Base-by-base conservation (phyloP, 2,329 filamentous ascomycete species). In the Paramyrothecium roridum region DNA sequence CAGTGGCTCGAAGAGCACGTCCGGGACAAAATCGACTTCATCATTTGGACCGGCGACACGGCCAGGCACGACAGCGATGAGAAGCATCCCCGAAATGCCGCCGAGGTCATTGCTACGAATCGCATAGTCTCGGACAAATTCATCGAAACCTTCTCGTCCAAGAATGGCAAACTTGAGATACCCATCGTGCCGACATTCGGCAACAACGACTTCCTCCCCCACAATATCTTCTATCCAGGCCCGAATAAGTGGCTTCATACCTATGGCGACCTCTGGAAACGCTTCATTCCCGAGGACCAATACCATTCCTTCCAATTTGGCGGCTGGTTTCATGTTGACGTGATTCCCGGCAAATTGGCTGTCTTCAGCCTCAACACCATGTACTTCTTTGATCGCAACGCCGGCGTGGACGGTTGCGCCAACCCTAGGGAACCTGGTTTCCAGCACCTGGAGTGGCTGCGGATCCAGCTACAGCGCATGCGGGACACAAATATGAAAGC, bases 161-260 rank as follows among this genome's bases (percentile, higher is more conserved):
- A 77, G 34, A 77, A 83, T 53, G 83, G 84, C 55, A 60, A 61
- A 43, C 81, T 92, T 56, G 72, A 80, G 13, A 82, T 98, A 3
- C 93, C 95, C 3, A 84, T 98, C 30, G 80, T 99, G 20, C 93
- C 95, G 0, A 97, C 88, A 0, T 87, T 97, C 63, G 95, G 95
- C 57, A 99, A 99, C 76, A 99, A 99, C 73, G 95, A 99, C 67
- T 93, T 99, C 56, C 84, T 97, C 57, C 95, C 95, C 1, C 95
- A 99, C 75, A 99, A 99, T 66, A 96, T 98, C 67, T 86, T 99
- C 70, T 78, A 85, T 46, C 80, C 84, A 1, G 95, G 93, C 0
- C 95, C 95, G 17, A 97, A 97, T 66, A 82, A 83, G 59, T 96
- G 93, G 87, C 89, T 96, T 1, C 83, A 83, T 56, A 80, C 81